Evolutionary conservation across 2,329 filamentous ascomycete genomes (phyloP).

Genomic region (Rugonectria rugulosa): DNA sequence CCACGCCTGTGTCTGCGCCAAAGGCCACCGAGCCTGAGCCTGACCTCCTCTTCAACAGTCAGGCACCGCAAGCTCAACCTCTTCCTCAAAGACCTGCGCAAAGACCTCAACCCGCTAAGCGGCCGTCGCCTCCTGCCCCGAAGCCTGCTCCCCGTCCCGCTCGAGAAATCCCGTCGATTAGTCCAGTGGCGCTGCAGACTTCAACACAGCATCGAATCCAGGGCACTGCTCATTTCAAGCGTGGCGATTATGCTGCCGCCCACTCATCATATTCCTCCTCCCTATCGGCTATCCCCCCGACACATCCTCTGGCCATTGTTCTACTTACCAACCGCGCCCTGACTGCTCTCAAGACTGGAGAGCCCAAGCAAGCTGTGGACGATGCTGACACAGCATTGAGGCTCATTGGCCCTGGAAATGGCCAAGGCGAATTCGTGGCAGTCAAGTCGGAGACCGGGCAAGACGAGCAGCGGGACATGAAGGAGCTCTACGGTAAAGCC

Average conservation of each 20-base stretch:
- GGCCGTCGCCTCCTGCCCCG: slow-evolving; percentile 47
- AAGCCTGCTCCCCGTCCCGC: slow-evolving; percentile 56
- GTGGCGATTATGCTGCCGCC: slow-evolving; percentile 88
- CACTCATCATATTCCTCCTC: slow-evolving; percentile 84
- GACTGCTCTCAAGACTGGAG: slow-evolving; percentile 89
- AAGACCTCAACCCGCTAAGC: slow-evolving; percentile 47
- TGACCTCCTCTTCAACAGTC: slow-evolving; percentile 69
- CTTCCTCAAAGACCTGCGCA: slow-evolving; percentile 49
- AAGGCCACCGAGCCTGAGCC: slow-evolving; percentile 54
- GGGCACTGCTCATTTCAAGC: slow-evolving; percentile 90
- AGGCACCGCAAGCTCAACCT: slow-evolving; percentile 46
- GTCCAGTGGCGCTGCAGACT: slow-evolving; percentile 72
- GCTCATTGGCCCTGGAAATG: slow-evolving; percentile 80
- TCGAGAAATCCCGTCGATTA: slow-evolving; percentile 71
- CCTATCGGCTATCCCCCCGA: slow-evolving; percentile 74
- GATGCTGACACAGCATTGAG: slow-evolving; percentile 84
- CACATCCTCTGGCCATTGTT: slow-evolving; percentile 86
- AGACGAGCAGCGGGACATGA: slow-evolving; percentile 81
- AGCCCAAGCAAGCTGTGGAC: slow-evolving; percentile 83
- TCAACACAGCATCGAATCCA: slow-evolving; percentile 81
- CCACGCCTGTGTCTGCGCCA: slow-evolving; percentile 50
- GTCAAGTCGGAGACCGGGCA: slow-evolving; percentile 65
- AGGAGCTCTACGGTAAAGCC: slow-evolving; percentile 91
- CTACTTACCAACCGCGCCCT: slow-evolving; percentile 90
- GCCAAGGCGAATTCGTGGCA: slow-evolving; percentile 81